These are phyloP conservation scores for Annulohypoxylon bovei DNA, from an alignment of 495 filamentous ascomycete species.

Conservation along the genomic window DNA sequence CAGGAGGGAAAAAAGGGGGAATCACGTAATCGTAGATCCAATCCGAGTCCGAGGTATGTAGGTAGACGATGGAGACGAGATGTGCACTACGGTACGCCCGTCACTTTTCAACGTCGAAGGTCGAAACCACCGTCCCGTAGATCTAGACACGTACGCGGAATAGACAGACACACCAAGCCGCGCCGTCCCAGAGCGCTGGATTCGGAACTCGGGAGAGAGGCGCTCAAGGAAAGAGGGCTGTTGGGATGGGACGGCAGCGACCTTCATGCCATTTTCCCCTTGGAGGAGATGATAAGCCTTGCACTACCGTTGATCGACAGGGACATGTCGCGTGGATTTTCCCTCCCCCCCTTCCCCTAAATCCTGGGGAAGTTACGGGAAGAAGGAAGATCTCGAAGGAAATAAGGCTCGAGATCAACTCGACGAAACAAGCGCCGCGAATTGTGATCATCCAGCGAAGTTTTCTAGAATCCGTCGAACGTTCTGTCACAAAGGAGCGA, in stretches of 20 bases:
- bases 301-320: slow-evolving; percentile 37
- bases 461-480: slow-evolving; percentile 24
- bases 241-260: background rate
- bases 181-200: slow-evolving; percentile 33
- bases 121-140: slow-evolving; percentile 22
- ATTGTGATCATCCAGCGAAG: slow-evolving; percentile 26
- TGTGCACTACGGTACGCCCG: background rate
- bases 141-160: slow-evolving; percentile 26
- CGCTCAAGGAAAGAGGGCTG: background rate
- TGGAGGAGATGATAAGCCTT: slow-evolving; percentile 40
- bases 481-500: background rate
- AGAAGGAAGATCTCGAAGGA: slow-evolving; percentile 25
- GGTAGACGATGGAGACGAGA: background rate
- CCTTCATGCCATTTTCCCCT: slow-evolving; percentile 26
- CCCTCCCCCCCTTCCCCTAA: slow-evolving; percentile 1
- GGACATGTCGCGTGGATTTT: slow-evolving; percentile 32
- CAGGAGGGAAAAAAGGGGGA: slow-evolving; percentile 17
- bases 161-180: background rate
- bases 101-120: background rate
- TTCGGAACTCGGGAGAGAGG: slow-evolving; percentile 29
- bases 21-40: slow-evolving; percentile 35
- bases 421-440: slow-evolving; percentile 2
- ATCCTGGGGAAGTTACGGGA: slow-evolving; percentile 18
- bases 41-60: background rate
- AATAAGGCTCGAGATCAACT: slow-evolving; percentile 12